Evolutionary conservation across 2,329 filamentous ascomycete genomes (phyloP).

Genomic region (Cladosporium sp.): DNA sequence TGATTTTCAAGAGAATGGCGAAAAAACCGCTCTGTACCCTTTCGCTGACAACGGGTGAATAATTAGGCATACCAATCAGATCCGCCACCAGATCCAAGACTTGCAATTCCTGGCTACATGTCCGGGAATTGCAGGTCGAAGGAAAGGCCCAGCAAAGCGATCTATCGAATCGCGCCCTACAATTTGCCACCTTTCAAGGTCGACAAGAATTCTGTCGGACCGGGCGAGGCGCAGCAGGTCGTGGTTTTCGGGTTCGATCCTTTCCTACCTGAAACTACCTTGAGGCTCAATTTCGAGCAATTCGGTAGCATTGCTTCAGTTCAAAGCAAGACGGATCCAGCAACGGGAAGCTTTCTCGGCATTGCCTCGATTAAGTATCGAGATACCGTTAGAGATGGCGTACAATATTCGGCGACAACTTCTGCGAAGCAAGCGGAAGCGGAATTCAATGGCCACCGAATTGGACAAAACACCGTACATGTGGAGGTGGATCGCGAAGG

Average conservation of each 20-base stretch:
- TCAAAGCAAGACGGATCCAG: slow-evolving; percentile 90
- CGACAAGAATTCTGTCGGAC: slow-evolving; percentile 82
- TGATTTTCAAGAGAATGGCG: slow-evolving; percentile 20
- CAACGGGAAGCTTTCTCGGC: slow-evolving; percentile 88
- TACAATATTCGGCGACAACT: slow-evolving; percentile 64
- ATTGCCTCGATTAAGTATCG: slow-evolving; percentile 89
- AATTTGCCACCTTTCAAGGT: slow-evolving; percentile 76
- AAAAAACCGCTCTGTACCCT: slow-evolving; percentile 37
- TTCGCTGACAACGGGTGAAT: slow-evolving; percentile 35
- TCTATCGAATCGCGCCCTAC: slow-evolving; percentile 69
- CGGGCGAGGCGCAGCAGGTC: slow-evolving; percentile 83
- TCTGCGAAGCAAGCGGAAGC: slow-evolving; percentile 78
- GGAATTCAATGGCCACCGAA: slow-evolving; percentile 71
- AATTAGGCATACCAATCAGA: slow-evolving; percentile 59
- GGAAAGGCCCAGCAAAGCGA: slow-evolving; percentile 64
- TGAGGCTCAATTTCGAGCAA: slow-evolving; percentile 70
- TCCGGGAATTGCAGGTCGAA: slow-evolving; percentile 44
- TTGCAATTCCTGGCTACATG: slow-evolving; percentile 61
- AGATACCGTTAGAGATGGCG: slow-evolving; percentile 56
- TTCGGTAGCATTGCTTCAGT: slow-evolving; percentile 87
- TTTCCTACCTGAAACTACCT: slow-evolving; percentile 71
- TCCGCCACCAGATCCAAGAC: slow-evolving; percentile 78
- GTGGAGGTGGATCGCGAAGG: slow-evolving; percentile 91
- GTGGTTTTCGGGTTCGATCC: slow-evolving; percentile 97
- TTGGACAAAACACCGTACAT: slow-evolving; percentile 71